These are phyloP conservation scores for Boletus rubescentipes DNA, from an alignment of 768 basidiomycete genomes.

Conservation along the genomic window DNA sequence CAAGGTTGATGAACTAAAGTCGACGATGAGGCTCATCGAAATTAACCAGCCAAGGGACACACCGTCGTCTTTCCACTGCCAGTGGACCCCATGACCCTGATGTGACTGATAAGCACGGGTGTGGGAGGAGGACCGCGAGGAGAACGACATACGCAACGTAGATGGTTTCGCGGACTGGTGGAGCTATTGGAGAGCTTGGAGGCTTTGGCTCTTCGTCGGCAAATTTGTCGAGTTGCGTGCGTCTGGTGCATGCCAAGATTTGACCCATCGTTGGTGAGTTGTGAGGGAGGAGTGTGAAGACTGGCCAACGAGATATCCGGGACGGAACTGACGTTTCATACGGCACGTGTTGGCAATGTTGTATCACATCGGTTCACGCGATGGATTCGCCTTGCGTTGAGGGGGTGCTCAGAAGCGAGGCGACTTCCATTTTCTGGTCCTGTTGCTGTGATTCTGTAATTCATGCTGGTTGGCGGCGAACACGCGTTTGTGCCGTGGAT, in stretches of 20 bases:
- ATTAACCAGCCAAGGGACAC: slow-evolving; percentile 7
- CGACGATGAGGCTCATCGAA: not conserved
- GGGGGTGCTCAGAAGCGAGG: slow-evolving; percentile 26
- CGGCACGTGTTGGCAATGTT: slow-evolving; percentile 30
- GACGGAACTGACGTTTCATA: slow-evolving; percentile 26
- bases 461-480: slow-evolving; percentile 15
- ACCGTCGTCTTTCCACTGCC: slow-evolving; percentile 38
- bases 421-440: slow-evolving; percentile 20
- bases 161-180: slow-evolving; percentile 25
- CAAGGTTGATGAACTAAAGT: slow-evolving; percentile 38
- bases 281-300: slow-evolving; percentile 14
- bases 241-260: slow-evolving; percentile 24
- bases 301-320: slow-evolving; percentile 26
- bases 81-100: slow-evolving; percentile 35
- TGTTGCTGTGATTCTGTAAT: slow-evolving; percentile 19
- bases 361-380: slow-evolving; percentile 30
- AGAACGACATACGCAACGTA: slow-evolving; percentile 27
- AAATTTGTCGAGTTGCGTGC: slow-evolving; percentile 27
- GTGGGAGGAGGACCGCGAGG: not conserved
- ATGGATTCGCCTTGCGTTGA: slow-evolving; percentile 25
- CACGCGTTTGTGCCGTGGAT: slow-evolving; percentile 22
- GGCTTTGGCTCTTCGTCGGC: slow-evolving; percentile 28
- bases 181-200: slow-evolving; percentile 11
- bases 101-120: slow-evolving; percentile 25
- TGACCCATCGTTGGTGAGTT: slow-evolving; percentile 30